Evolutionary conservation across 1,284 basidiomycete species (phyloP), one percentile per base, ranked within the genome.

Genomic region (Polyporus tsugae): DNA sequence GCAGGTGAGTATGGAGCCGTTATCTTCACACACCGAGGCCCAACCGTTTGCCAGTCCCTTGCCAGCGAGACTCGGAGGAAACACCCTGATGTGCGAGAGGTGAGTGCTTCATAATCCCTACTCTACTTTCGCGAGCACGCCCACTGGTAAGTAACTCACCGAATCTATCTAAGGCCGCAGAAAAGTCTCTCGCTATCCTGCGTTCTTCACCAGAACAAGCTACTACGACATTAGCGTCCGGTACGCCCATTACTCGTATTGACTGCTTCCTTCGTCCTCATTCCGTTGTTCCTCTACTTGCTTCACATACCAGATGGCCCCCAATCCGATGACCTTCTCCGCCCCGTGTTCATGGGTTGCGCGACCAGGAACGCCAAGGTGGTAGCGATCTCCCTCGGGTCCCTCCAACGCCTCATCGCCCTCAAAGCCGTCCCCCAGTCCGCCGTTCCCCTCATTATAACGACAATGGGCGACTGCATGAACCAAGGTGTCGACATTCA

Each of bases 401-500:
- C 95, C 0, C 86, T 99, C 42, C 97, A 99, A 79, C 89, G 98
- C 44, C 86, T 99, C 68, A 95, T 99, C 63, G 86, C 93, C 1
- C 87, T 97, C 71, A 91, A 91, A 77, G 95, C 94, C 15, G 93
- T 98, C 1, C 94, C 95, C 0, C 87, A 91, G 80, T 89, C 88
- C 0, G 89, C 91, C 0, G 90, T 97, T 0, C 90, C 93, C 0
- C 81, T 89, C 49, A 94, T 98, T 64, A 87, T 98, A 70, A 87
- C 81, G 53, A 96, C 93, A 0, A 91, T 98, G 86, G 88, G 85
- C 65, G 91, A 93, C 72, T 94, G 95, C n/a, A 89, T 96, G 81
- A 92, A 89, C 42, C 94, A 97, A 79, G 96, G 95, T 4, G 95
- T 98, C 42, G 96, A 98, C 77, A 97, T 98, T 53, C 96, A 98